Percentiles rank a stretch among this genome's conserved stretches.
These are phyloP conservation scores for Dendrocalamus sinicus DNA, from an alignment of 176 grass and related monocot species.

Conservation along the genomic window DNA sequence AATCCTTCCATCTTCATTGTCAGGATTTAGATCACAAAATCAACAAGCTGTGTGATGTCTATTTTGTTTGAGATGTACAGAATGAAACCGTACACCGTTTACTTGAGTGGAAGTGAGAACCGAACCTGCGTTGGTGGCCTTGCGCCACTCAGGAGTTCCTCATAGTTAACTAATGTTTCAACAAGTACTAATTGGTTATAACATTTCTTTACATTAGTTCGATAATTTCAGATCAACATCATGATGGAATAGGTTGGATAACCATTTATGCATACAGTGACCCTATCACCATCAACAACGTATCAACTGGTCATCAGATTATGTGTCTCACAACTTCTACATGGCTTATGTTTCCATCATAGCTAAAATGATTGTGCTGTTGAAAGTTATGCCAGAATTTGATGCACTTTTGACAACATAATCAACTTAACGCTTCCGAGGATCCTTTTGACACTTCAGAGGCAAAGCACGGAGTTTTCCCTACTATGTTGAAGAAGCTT, in stretches of 20 bases:
- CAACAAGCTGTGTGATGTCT: no score
- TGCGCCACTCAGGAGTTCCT: no score
- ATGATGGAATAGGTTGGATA: background rate
- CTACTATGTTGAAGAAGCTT: conserved; percentile 11
- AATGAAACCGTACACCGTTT: no score
- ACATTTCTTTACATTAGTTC: no score
- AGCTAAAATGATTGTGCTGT: conserved; percentile 36
- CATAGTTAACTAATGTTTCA: no score
- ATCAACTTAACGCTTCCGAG: background rate
- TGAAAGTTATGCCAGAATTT: conserved; percentile 13
- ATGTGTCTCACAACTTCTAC: conserved; percentile 30
- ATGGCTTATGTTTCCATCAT: conserved; percentile 41
- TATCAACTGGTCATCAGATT: conserved; percentile 14
- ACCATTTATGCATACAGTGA: background rate
- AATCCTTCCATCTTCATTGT: no score
- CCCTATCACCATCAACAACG: conserved; percentile 27
- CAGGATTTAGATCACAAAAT: no score
- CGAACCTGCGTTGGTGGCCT: no score
- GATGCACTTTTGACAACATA: conserved; percentile 31
- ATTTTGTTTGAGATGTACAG: no score
- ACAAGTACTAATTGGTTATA: no score
- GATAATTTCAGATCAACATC: conserved; percentile 8
- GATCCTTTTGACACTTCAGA: conserved; percentile 40
- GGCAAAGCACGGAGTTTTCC: conserved; percentile 33
- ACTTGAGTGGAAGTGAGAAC: no score